phyloP scores from a whole-genome alignment of 2,329 filamentous ascomycete genomes.

The Phoma sp. region DNA sequence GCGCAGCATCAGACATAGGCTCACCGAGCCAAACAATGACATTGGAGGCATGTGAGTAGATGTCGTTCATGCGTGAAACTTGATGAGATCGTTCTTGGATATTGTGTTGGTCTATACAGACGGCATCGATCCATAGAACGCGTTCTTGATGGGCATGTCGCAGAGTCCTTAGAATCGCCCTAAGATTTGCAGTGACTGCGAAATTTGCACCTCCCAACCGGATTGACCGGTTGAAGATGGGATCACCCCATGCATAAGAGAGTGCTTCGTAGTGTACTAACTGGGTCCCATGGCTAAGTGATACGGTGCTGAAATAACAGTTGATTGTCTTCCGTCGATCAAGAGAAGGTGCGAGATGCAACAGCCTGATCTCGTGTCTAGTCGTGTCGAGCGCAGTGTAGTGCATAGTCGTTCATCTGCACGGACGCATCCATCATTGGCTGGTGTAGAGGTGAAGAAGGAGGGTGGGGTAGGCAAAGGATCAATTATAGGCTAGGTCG shows the following conservation, averaged over 20 bases:
- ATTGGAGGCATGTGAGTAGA: slow-evolving; percentile 5
- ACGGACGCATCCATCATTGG: neutral
- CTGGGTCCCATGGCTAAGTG: neutral
- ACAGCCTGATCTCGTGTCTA: slow-evolving; percentile 4
- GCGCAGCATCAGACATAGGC: slow-evolving; percentile 1
- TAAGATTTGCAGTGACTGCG: slow-evolving; percentile 11
- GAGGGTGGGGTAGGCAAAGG: neutral
- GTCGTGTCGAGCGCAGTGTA: slow-evolving; percentile 5
- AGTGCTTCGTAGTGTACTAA: neutral
- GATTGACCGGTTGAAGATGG: neutral
- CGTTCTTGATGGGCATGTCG: slow-evolving; percentile 4
- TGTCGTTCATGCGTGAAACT: slow-evolving; percentile 11
- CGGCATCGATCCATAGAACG: slow-evolving; percentile 17
- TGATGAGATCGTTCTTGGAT: slow-evolving; percentile 9
- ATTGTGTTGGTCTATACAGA: slow-evolving; percentile 21
- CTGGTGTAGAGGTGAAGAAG: neutral
- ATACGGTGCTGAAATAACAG: slow-evolving; percentile 3
- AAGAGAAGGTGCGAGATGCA: slow-evolving; percentile 1
- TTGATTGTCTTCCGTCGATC: neutral
- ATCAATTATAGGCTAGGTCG: too few species aligned
- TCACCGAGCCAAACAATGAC: slow-evolving; percentile 13
- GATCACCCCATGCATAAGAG: slow-evolving; percentile 10
- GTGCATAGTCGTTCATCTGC: slow-evolving; percentile 4
- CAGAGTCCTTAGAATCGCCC: slow-evolving; percentile 9
- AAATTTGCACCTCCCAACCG: neutral